A percentile compares a stretch with the other conserved stretches of the same genome.
Evolutionary conservation across 768 basidiomycete genomes (phyloP).

Genomic region (Postia placenta): DNA sequence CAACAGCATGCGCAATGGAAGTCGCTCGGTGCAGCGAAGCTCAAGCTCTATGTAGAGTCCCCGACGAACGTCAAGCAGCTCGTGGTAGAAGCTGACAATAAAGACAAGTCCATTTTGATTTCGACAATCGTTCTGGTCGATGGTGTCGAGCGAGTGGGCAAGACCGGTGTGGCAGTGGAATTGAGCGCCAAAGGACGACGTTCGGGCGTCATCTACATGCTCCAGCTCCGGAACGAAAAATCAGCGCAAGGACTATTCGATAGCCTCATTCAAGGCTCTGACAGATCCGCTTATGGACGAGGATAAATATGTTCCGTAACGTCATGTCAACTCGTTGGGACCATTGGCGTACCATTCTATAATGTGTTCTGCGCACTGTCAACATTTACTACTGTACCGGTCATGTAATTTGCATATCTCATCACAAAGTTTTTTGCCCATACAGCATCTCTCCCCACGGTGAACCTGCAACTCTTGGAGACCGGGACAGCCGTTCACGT

Average conservation of each 20-base stretch:
- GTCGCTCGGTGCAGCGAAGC: constrained; percentile 78
- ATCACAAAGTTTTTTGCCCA: neutral
- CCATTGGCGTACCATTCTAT: neutral
- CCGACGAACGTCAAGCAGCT: constrained; percentile 94
- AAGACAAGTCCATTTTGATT: constrained; percentile 72
- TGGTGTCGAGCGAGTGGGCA: constrained; percentile 97
- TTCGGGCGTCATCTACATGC: constrained; percentile 96
- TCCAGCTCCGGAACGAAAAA: constrained; percentile 87
- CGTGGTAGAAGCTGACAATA: constrained; percentile 84
- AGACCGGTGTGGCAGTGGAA: constrained; percentile 96
- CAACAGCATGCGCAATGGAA: constrained; percentile 99
- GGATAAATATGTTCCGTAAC: neutral
- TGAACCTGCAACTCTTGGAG: too few relatives aligned
- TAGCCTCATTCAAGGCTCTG: constrained; percentile 81
- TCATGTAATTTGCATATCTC: constrained; percentile 11
- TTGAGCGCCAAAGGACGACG: constrained; percentile 86
- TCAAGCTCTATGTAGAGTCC: constrained; percentile 80
- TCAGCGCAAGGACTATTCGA: constrained; percentile 83
- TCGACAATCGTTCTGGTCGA: constrained; percentile 95
- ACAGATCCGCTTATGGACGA: constrained; percentile 38
- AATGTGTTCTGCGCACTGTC: neutral
- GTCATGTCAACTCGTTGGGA: neutral
- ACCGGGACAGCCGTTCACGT: too few relatives aligned
- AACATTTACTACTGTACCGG: neutral
- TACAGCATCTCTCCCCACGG: neutral